A percentile compares a stretch with the other conserved stretches of the same genome.
These are phyloP conservation scores for Venturia pyrina DNA, from an alignment of 2,329 filamentous ascomycete genomes.

Conservation along the genomic window DNA sequence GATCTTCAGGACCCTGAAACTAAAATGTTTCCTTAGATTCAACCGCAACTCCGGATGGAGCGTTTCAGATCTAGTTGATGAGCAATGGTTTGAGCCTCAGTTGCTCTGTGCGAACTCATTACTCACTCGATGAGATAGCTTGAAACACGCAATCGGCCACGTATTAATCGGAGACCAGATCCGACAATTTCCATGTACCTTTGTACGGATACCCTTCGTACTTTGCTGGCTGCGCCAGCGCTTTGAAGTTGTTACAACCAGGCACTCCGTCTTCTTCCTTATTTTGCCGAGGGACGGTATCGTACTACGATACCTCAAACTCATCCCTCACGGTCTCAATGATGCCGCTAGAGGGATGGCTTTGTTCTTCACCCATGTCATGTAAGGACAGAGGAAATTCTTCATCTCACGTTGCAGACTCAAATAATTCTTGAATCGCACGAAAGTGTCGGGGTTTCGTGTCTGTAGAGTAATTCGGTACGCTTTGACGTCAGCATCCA, in stretches of 20 bases:
- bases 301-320: background rate
- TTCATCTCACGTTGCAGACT: background rate
- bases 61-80: background rate
- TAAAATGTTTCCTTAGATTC: background rate
- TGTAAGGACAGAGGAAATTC: background rate
- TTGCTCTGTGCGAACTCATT: background rate
- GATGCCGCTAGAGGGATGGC: background rate
- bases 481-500: background rate
- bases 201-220: background rate
- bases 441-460: background rate
- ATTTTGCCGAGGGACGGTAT: background rate
- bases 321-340: background rate
- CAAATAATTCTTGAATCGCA: background rate
- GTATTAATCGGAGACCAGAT: constrained; percentile 3
- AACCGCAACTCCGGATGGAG: background rate
- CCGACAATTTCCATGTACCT: background rate
- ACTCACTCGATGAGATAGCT: background rate
- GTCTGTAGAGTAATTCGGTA: background rate
- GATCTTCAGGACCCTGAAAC: background rate
- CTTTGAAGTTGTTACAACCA: background rate
- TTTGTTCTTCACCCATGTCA: background rate
- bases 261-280: too few species aligned
- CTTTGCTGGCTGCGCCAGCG: background rate
- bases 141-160: constrained; percentile 4
- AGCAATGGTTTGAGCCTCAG: constrained; percentile 2